Conservation (phyloP, 2,329 filamentous ascomycete genomes). For the Calonectria pseudoturangicola region DNA sequence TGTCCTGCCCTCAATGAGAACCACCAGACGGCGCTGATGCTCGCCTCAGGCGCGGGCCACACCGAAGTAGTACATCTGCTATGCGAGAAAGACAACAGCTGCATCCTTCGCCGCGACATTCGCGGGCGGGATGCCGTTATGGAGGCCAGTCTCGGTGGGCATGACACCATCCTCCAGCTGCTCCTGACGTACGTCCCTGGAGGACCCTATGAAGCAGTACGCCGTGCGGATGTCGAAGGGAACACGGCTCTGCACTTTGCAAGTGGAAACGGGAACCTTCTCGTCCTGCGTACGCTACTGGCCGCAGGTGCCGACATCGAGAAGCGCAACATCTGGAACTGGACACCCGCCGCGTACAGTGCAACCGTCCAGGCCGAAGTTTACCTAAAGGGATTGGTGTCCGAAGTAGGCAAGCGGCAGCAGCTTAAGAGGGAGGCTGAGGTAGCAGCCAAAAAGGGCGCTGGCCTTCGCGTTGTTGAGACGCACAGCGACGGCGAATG, state of each 20-base stretch:
- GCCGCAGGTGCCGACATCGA: constrained; percentile 86
- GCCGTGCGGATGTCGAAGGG: constrained; percentile 80
- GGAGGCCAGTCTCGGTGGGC: constrained; percentile 76
- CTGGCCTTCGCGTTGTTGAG: constrained; percentile 66
- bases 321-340: constrained; percentile 83
- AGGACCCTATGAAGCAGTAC: constrained; percentile 72
- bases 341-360: constrained; percentile 89
- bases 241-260: constrained; percentile 93
- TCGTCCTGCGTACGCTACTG: constrained; percentile 84
- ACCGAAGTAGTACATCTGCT: constrained; percentile 84
- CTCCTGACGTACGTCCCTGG: constrained; percentile 76
- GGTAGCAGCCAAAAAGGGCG: constrained; percentile 63
- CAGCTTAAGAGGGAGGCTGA: constrained; percentile 61
- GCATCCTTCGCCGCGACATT: constrained; percentile 79
- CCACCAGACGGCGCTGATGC: constrained; percentile 87
- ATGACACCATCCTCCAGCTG: constrained; percentile 79
- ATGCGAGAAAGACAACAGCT: constrained; percentile 76
- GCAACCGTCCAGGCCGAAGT: constrained; percentile 89
- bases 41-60: constrained; percentile 82
- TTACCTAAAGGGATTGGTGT: constrained; percentile 86
- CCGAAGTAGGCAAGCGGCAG: constrained; percentile 79
- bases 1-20: constrained; percentile 86
- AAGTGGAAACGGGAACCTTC: constrained; percentile 85
- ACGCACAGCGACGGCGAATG: constrained; percentile 59
- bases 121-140: constrained; percentile 83